A percentile compares a stretch with the other conserved stretches of the same genome.
Conservation (phyloP, 257 asterid genomes). For the Marsdenia floribunda region DNA sequence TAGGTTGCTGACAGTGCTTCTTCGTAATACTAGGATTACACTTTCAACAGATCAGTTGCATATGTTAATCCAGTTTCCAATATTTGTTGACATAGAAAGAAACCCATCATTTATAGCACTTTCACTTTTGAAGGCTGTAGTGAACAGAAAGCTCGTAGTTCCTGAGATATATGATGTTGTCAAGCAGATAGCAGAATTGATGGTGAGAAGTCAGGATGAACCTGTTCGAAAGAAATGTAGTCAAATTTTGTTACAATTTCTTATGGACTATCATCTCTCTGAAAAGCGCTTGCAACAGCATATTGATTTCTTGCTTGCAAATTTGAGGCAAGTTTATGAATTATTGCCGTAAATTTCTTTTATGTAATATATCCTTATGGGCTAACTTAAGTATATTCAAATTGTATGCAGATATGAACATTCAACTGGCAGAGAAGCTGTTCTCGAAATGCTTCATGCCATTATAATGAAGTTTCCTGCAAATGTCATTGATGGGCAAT, state of each 20-base stretch:
- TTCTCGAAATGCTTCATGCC: slow-evolving; percentile 88
- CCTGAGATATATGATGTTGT: slow-evolving; percentile 77
- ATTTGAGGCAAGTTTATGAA: slow-evolving; percentile 54
- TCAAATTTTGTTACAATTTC: slow-evolving; percentile 72
- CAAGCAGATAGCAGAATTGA: slow-evolving; percentile 63
- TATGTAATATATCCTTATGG: neutral
- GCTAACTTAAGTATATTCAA: neutral
- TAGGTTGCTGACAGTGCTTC: slow-evolving; percentile 63
- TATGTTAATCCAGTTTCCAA: slow-evolving; percentile 74
- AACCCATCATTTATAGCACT: slow-evolving; percentile 74
- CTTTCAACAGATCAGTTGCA: slow-evolving; percentile 75
- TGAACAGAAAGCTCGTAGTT: slow-evolving; percentile 65
- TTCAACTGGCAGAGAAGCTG: slow-evolving; percentile 84
- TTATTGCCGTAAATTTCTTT: slow-evolving; percentile 1
- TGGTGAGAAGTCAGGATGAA: slow-evolving; percentile 84
- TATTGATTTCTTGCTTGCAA: slow-evolving; percentile 59
- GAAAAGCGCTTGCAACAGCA: slow-evolving; percentile 71
- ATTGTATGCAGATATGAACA: slow-evolving; percentile 63
- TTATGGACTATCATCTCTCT: slow-evolving; percentile 68
- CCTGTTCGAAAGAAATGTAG: slow-evolving; percentile 77
- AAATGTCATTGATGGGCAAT: slow-evolving; percentile 48
- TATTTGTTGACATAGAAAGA: slow-evolving; percentile 78
- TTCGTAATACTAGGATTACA: slow-evolving; percentile 57
- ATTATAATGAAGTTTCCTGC: slow-evolving; percentile 69
- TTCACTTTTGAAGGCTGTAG: slow-evolving; percentile 75